Evolutionary conservation across 805 yeast genomes (phyloP).

Genomic region (Metschnikowia similis): DNA sequence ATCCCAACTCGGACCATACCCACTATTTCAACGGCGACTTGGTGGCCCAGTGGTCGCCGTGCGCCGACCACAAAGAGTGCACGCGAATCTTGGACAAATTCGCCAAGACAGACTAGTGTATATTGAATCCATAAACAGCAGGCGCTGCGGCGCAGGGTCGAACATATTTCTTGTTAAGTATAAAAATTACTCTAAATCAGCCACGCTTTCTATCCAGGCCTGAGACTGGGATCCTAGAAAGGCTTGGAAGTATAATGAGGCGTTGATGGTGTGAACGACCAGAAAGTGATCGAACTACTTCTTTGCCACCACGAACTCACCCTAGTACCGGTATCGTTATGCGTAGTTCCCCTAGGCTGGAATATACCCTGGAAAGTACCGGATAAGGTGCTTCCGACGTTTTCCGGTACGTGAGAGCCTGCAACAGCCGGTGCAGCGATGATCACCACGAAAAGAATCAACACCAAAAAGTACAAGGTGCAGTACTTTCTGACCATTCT

Average conservation of each 20-base stretch:
- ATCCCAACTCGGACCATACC: conserved; percentile 33
- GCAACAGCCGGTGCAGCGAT: conserved; percentile 93
- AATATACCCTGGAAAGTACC: conserved; percentile 62
- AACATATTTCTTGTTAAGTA: not conserved
- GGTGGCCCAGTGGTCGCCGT: conserved; percentile 57
- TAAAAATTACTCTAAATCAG: not conserved
- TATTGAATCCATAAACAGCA: not conserved
- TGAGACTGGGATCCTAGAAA: conserved; percentile 14
- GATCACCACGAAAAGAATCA: conserved; percentile 67
- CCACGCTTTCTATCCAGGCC: not conserved
- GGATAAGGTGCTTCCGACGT: conserved; percentile 26
- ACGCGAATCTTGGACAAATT: not conserved
- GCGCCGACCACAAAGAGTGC: conserved; percentile 28
- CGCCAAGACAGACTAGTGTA: not conserved
- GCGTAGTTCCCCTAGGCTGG: conserved; percentile 80
- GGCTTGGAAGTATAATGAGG: conserved; percentile 54
- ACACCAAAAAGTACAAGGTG: conserved; percentile 66
- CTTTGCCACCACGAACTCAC: conserved; percentile 20
- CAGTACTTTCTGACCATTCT: conserved; percentile 96
- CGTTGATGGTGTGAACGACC: conserved; percentile 51
- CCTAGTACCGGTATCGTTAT: conserved; percentile 74
- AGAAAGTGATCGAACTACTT: conserved; percentile 33
- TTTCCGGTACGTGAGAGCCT: conserved; percentile 46
- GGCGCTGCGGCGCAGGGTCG: not conserved
- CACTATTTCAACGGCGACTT: conserved; percentile 65